Conservation (phyloP, 495 filamentous ascomycete species). For the Neurospora pannonica region DNA sequence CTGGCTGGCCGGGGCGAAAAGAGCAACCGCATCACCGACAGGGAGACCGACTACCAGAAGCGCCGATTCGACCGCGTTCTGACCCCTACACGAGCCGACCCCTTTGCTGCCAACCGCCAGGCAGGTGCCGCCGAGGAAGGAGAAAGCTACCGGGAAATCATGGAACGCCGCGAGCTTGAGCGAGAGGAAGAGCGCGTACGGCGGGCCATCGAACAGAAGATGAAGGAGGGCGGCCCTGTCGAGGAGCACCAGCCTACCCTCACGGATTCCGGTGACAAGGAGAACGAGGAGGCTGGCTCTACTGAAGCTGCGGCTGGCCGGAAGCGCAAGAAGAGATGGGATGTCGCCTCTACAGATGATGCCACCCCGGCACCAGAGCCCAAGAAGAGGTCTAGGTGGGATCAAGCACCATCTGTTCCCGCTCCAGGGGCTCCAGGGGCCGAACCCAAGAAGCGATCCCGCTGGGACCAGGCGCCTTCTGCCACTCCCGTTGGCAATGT, state of each 20-base stretch:
- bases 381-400: conserved; percentile 81
- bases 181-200: conserved; percentile 87
- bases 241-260: conserved; percentile 60
- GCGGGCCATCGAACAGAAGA: conserved; percentile 69
- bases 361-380: conserved; percentile 38
- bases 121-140: conserved; percentile 53
- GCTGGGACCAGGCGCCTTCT: conserved; percentile 84
- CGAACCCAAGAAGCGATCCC: conserved; percentile 56
- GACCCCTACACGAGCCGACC: conserved; percentile 80
- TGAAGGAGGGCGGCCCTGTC: conserved; percentile 36
- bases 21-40: conserved; percentile 76
- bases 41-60: conserved; percentile 97
- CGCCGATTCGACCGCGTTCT: conserved; percentile 79
- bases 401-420: conserved; percentile 64
- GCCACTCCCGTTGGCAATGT: conserved; percentile 76
- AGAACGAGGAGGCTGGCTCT: conserved; percentile 61
- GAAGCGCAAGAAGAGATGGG: conserved; percentile 94
- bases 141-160: conserved; percentile 76
- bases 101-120: conserved; percentile 69
- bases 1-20: conserved; percentile 74
- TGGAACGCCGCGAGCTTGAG: conserved; percentile 85
- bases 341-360: conserved; percentile 49
- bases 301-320: conserved; percentile 53
- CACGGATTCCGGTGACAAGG: conserved; percentile 54
- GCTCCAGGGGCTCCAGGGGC: conserved; percentile 39